Evolutionary conservation across 805 yeast species (phyloP).

Genomic region (Lipomyces spencermartinsiae): DNA sequence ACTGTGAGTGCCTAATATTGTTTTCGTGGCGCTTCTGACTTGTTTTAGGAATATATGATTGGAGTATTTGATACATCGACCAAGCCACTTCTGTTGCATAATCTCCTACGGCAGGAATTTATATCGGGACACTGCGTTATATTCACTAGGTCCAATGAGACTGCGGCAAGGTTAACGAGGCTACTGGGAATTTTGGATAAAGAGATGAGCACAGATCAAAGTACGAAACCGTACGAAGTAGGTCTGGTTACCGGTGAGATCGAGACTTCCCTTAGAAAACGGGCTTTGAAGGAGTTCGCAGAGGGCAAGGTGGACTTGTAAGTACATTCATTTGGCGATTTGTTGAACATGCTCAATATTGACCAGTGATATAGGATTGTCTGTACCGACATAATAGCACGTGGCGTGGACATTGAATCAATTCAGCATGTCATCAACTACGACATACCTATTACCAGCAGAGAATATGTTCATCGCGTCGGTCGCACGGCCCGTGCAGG

Average conservation of each 20-base stretch:
- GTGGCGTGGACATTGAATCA: constrained; percentile 85
- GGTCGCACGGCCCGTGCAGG: constrained; percentile 98
- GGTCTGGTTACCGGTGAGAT: constrained; percentile 50
- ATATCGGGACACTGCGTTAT: constrained; percentile 56
- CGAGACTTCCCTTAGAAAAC: constrained; percentile 54
- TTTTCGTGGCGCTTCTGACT: not conserved
- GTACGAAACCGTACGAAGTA: constrained; percentile 29
- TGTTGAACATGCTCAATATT: not conserved
- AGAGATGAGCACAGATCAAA: constrained; percentile 33
- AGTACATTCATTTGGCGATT: constrained; percentile 2
- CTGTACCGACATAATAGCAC: constrained; percentile 90
- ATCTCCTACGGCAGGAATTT: constrained; percentile 52
- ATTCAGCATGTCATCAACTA: constrained; percentile 83
- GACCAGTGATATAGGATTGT: constrained; percentile 46
- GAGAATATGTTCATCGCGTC: constrained; percentile 93
- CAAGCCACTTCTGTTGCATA: constrained; percentile 78
- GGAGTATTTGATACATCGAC: constrained; percentile 44
- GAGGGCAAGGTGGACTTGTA: constrained; percentile 56
- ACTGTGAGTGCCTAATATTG: constrained; percentile 13
- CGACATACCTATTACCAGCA: constrained; percentile 84
- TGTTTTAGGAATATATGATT: constrained; percentile 46
- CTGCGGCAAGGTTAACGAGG: constrained; percentile 78
- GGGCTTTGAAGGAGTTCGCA: constrained; percentile 65
- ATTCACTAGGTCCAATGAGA: constrained; percentile 81
- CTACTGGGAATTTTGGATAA: constrained; percentile 56